Base-by-base conservation (phyloP, 2,329 filamentous ascomycete genomes). In the Colletotrichum sublineola region DNA sequence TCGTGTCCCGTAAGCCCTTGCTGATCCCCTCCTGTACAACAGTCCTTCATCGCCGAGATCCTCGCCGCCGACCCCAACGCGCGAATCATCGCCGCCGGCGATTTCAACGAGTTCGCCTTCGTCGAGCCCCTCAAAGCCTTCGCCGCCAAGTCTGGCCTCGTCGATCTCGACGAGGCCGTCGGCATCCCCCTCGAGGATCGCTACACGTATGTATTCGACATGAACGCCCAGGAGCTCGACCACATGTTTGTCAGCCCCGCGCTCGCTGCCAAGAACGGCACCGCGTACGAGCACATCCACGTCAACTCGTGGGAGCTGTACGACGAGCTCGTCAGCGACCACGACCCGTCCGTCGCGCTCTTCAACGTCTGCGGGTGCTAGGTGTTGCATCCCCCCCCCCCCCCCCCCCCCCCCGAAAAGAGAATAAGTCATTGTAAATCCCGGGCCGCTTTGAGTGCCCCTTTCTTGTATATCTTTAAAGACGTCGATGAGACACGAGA, bases 91-190 rank as follows among this genome's bases (percentile, higher is more conserved):
- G 82, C 85, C 2, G 87, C 89, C 0, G 92, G 92, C 36, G 92
- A 94, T 81, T 94, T 91, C 79, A 94, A 94, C 84, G 92, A 94
- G 79, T 94, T 92, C 78, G 79, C 86, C 6, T 90, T 91, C 73
- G 91, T 90, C 12, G 77, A 85, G 78, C 91, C 92, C 1, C 79
- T 93, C 61, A 79, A 84, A 72, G 82, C 81, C 1, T 92, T 93
- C 74, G 77, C 82, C 1, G 74, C 80, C 4, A 82, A 85, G 29
- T 91, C 89, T 0, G 86, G 87, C 2, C 82, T 94, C 57, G 75
- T 84, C 44, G 91, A 93, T 74, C 81, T 93, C 1, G 91, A 94
- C 75, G 90, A 87, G 6, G 89, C 87, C 0, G 86, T 84, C 5
- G 83, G 82, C 6, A 86, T 90, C 14, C 81, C 85, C 5, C 77